phyloP scores from a whole-genome alignment of 2,329 filamentous ascomycete species.

The Ilyonectria robusta region DNA sequence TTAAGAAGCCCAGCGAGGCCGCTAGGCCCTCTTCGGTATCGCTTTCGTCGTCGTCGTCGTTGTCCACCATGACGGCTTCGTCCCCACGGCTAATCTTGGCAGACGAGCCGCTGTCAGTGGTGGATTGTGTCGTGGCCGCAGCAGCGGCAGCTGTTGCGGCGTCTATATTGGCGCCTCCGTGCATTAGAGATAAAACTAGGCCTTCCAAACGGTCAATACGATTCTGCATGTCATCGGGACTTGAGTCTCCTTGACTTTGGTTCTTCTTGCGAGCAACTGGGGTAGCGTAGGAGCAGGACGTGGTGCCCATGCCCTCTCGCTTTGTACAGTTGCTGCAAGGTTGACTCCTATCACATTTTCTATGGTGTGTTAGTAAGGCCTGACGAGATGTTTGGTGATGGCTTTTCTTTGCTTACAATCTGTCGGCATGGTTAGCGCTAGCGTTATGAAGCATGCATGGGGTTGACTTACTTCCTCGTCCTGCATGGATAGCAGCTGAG shows the following conservation, averaged over 20 bases:
- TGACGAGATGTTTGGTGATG: slow-evolving; percentile 11
- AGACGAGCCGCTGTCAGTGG: slow-evolving; percentile 61
- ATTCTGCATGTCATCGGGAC: slow-evolving; percentile 97
- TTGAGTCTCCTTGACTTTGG: slow-evolving; percentile 71
- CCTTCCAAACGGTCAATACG: slow-evolving; percentile 96
- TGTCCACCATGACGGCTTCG: slow-evolving; percentile 63
- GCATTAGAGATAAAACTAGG: slow-evolving; percentile 93
- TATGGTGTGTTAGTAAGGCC: slow-evolving; percentile 46
- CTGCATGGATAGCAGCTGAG: slow-evolving; percentile 93
- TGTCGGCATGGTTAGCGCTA: slow-evolving; percentile 54
- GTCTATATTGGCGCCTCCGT: slow-evolving; percentile 76
- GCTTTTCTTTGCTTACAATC: slow-evolving; percentile 50
- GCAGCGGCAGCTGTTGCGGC: slow-evolving; percentile 54
- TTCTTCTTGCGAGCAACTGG: slow-evolving; percentile 80
- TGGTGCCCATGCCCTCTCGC: slow-evolving; percentile 84
- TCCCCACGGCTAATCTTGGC: slow-evolving; percentile 69
- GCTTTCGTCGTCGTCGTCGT: slow-evolving; percentile 73
- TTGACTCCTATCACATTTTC: slow-evolving; percentile 93
- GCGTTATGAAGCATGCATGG: slow-evolving; percentile 24
- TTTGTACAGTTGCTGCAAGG: slow-evolving; percentile 97
- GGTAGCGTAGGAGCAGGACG: slow-evolving; percentile 88
- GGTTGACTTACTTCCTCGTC: slow-evolving; percentile 83
- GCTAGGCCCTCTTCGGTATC: slow-evolving; percentile 79
- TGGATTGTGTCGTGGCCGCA: slow-evolving; percentile 52
- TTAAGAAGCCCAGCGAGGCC: slow-evolving; percentile 84